Percentiles rank a stretch among this genome's conserved stretches.
These are phyloP conservation scores for Linum usitatissimum DNA, from an alignment of 345 rosid species.

Conservation along the genomic window DNA sequence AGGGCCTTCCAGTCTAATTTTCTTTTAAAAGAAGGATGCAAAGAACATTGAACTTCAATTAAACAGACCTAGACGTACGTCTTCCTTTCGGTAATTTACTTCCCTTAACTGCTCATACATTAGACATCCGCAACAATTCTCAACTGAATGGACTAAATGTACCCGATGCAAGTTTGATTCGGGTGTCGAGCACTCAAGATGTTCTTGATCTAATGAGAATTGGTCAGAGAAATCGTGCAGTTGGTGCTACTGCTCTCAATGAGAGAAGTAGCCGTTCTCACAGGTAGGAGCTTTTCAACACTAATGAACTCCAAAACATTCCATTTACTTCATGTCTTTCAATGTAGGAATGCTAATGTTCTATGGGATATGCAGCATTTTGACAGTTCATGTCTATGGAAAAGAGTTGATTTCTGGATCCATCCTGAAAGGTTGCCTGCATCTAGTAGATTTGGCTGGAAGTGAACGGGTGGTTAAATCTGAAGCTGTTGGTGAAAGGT, in stretches of 20 bases:
- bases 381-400: conserved; percentile 90
- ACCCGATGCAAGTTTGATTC: conserved; percentile 88
- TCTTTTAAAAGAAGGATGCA: too few relatives aligned
- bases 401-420: conserved; percentile 76
- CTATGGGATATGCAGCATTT: conserved; percentile 30
- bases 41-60: too few relatives aligned
- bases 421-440: conserved; percentile 77
- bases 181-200: conserved; percentile 70
- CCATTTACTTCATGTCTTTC: neutral
- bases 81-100: neutral
- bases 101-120: conserved; percentile 55
- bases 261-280: conserved; percentile 98
- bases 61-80: too few relatives aligned
- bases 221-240: conserved; percentile 88
- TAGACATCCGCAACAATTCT: conserved; percentile 87
- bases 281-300: conserved; percentile 31
- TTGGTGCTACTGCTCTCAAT: conserved; percentile 93
- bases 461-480: conserved; percentile 98
- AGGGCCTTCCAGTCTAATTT: too few relatives aligned
- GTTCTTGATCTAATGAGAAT: conserved; percentile 89
- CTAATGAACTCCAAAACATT: neutral
- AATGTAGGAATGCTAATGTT: neutral
- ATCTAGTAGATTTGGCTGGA: conserved; percentile 95
- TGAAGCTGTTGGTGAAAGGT: conserved; percentile 89
- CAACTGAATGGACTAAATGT: conserved; percentile 93